Base-by-base conservation (phyloP, 2,329 filamentous ascomycete genomes). In the Cordyceps farinosa region DNA sequence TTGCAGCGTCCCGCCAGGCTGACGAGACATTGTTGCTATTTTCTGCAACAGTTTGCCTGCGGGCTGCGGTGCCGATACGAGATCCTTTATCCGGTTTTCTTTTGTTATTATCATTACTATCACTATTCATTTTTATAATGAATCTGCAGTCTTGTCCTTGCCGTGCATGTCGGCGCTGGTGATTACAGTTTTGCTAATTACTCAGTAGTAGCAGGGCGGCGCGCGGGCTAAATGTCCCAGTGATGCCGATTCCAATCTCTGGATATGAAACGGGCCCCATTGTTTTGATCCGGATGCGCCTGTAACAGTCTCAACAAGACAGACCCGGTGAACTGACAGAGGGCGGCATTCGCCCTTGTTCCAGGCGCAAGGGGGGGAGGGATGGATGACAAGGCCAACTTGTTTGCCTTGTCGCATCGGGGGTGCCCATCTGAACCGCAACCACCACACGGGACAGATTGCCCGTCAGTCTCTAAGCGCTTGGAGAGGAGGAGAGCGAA, bases 191-290 rank as follows among this genome's bases (percentile, higher is more conserved):
- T 51, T 17, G 50, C 50, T 8, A n/a, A 30, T 17, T 9, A n/a
- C n/a, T n/a, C n/a, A n/a, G n/a, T n/a, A 1, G 22, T 22, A 50
- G 27, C 29, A 40, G 34, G 52, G 52, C 52, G 36, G 48, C 47
- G 32, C 30, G 52, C 36, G 30, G n/a, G 54, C 54, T 22, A 22
- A 57, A 30, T 58, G 32, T 59, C 32, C 56, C 27, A 50, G 32
- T 11, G 50, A 38, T 45, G 38, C 48, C 45, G 51, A 55, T 48
- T 55, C 42, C 32, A 62, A 62, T 62, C 59, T 55, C 59, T 54
- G 4, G 40, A 53, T 27, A 2, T 55, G 59, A 62, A 62, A 62
- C 59, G 50, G 51, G 51, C 36, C n/a, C 59, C 51, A 62, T 40
- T 61, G 22, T 54, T 61, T 61, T 34, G 30, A 34, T 38, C 58